Evolutionary conservation across 805 yeast species (phyloP).

Genomic region (Ogataea philodendri): DNA sequence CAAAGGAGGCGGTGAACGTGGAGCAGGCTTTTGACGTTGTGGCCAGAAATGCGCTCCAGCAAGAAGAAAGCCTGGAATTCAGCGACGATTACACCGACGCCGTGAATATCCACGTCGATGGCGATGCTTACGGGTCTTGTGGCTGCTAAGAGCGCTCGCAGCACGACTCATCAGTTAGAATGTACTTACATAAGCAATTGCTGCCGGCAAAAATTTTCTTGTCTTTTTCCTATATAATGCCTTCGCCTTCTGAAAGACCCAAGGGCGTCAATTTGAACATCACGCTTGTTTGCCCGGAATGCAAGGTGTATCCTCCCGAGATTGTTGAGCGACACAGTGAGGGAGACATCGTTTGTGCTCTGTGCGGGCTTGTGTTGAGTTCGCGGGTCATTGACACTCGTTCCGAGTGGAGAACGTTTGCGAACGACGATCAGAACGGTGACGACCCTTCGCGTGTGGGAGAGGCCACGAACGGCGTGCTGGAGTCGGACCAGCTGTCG

Average conservation of each 20-base stretch:
- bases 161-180: no score
- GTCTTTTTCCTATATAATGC: constrained; percentile 17
- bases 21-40: constrained; percentile 95
- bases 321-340: constrained; percentile 92
- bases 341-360: constrained; percentile 98
- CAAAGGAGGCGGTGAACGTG: constrained; percentile 93
- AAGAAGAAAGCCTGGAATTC: constrained; percentile 87
- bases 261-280: constrained; percentile 83
- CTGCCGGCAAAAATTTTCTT: no score
- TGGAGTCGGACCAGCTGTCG: constrained; percentile 88
- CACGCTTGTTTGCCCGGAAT: constrained; percentile 90
- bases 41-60: constrained; percentile 93
- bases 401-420: constrained; percentile 98
- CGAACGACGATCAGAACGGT: constrained; percentile 96
- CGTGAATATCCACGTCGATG: constrained; percentile 88
- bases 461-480: constrained; percentile 88
- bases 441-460: constrained; percentile 99
- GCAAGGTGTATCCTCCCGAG: constrained; percentile 94
- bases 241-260: constrained; percentile 29
- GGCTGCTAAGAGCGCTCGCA: constrained; percentile 48
- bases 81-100: constrained; percentile 96
- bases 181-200: constrained; percentile 4
- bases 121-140: constrained; percentile 67
- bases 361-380: constrained; percentile 91
- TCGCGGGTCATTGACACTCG: constrained; percentile 92